Evolutionary conservation across 371 early-diverging fungal genomes (phyloP).

Genomic region (Apophysomyces elegans): DNA sequence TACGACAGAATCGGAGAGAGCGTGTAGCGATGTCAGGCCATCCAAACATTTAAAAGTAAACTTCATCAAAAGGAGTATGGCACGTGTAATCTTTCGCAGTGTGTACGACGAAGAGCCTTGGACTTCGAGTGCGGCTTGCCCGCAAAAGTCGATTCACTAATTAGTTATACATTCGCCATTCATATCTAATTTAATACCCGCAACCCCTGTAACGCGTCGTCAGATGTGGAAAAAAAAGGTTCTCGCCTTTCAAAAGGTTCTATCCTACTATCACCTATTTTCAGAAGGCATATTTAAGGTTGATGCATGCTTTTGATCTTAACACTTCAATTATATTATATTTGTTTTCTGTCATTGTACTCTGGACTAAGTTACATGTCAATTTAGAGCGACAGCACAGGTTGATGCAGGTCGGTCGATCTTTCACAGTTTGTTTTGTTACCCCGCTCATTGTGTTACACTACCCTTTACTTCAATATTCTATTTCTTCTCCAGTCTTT

Average conservation of each 20-base stretch:
- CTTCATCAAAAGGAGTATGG: conserved; percentile 9
- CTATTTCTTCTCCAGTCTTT: conserved; percentile 6
- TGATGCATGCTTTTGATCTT: no score
- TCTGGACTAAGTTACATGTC: not conserved
- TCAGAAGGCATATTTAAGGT: not conserved
- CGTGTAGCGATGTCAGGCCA: conserved; percentile 4
- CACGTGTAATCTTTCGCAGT: not conserved
- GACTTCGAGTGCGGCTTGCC: conserved; percentile 2
- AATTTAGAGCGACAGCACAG: not conserved
- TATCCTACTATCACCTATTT: not conserved
- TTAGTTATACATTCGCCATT: conserved; percentile 8
- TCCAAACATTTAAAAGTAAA: conserved; percentile 7
- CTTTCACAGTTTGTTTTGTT: not conserved
- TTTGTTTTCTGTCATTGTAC: not conserved
- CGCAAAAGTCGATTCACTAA: conserved; percentile 11
- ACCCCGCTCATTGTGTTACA: conserved; percentile 8
- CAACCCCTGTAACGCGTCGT: conserved; percentile 12
- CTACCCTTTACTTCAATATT: conserved; percentile 1
- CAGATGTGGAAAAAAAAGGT: not conserved
- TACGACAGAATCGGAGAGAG: not conserved
- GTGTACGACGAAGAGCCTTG: not conserved
- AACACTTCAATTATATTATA: not conserved
- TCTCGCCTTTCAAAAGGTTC: conserved; percentile 11
- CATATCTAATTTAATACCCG: conserved; percentile 9
- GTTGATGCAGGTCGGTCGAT: not conserved